Conservation (phyloP, 1,284 basidiomycete species). For the Malassezia sympodialis region DNA sequence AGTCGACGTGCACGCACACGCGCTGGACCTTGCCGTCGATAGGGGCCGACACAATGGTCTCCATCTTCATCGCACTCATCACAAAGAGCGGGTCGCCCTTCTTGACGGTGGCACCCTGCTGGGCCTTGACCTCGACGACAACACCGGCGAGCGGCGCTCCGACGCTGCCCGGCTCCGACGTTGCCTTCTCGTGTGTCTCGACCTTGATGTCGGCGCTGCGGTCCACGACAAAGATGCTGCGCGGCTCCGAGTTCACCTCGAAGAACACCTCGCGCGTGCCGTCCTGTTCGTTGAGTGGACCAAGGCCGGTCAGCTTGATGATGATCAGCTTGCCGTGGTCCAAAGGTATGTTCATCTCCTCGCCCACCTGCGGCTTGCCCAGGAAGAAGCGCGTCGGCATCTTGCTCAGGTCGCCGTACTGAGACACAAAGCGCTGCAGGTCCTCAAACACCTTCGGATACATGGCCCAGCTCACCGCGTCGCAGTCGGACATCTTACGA, state of each 20-base stretch:
- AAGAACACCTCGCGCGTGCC: conserved; percentile 96
- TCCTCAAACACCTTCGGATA: conserved; percentile 96
- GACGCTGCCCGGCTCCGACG: conserved; percentile 82
- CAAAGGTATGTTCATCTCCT: conserved; percentile 93
- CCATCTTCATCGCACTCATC: conserved; percentile 56
- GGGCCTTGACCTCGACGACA: conserved; percentile 90
- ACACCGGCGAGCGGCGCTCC: conserved; percentile 77
- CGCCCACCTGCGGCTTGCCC: conserved; percentile 75
- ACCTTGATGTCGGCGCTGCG: conserved; percentile 86
- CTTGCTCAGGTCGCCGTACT: conserved; percentile 72
- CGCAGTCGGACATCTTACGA: conserved; percentile 67
- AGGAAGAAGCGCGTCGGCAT: conserved; percentile 96
- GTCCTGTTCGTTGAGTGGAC: conserved; percentile 77
- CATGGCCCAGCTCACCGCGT: conserved; percentile 92
- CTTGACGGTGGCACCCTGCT: conserved; percentile 92
- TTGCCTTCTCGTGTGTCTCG: conserved; percentile 84
- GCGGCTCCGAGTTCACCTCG: conserved; percentile 54
- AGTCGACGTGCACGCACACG: conserved; percentile 63
- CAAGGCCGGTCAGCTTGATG: conserved; percentile 87
- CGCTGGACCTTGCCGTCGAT: conserved; percentile 90
- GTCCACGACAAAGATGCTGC: conserved; percentile 65
- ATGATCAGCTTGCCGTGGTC: conserved; percentile 92
- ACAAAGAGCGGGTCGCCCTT: conserved; percentile 81
- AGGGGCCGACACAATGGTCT: conserved; percentile 85
- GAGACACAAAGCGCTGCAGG: conserved; percentile 84